Evolutionary conservation across 257 asterid genomes (phyloP).

Genomic region (Solanum corneliomulleri): DNA sequence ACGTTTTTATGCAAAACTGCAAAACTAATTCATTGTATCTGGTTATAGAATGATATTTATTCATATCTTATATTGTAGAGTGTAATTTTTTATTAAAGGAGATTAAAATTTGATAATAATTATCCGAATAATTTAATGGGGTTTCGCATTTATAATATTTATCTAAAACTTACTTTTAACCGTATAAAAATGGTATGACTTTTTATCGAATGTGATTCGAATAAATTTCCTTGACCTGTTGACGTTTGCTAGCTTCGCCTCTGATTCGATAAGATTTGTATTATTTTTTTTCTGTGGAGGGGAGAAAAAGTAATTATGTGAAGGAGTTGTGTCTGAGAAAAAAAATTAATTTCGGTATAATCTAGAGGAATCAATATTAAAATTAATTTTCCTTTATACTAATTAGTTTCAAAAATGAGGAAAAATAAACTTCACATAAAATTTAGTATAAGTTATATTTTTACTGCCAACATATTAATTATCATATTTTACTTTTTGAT

Average conservation of each 20-base stretch:
- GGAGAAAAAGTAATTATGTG: neutral
- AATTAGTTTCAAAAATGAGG: neutral
- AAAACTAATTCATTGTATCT: neutral
- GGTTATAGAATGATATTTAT: neutral
- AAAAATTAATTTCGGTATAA: neutral
- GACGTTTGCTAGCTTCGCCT: too few relatives aligned
- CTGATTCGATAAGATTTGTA: too few relatives aligned
- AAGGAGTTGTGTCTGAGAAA: neutral
- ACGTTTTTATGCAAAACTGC: neutral
- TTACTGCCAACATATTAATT: too few relatives aligned
- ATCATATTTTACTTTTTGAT: too few relatives aligned
- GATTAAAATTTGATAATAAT: too few relatives aligned
- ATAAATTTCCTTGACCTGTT: too few relatives aligned
- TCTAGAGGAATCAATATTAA: too few relatives aligned
- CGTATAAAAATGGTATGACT: too few relatives aligned
- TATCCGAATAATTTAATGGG: neutral
- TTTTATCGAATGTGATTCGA: too few relatives aligned
- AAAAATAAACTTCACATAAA: neutral
- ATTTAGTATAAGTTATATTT: too few relatives aligned
- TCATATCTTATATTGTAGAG: neutral
- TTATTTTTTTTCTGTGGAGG: neutral
- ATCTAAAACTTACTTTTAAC: neutral
- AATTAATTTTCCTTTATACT: neutral
- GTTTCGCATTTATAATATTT: neutral
- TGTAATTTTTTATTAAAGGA: too few relatives aligned